These are phyloP conservation scores for Colletotrichum filicis DNA, from an alignment of 2,329 filamentous ascomycete species.

Conservation along the genomic window DNA sequence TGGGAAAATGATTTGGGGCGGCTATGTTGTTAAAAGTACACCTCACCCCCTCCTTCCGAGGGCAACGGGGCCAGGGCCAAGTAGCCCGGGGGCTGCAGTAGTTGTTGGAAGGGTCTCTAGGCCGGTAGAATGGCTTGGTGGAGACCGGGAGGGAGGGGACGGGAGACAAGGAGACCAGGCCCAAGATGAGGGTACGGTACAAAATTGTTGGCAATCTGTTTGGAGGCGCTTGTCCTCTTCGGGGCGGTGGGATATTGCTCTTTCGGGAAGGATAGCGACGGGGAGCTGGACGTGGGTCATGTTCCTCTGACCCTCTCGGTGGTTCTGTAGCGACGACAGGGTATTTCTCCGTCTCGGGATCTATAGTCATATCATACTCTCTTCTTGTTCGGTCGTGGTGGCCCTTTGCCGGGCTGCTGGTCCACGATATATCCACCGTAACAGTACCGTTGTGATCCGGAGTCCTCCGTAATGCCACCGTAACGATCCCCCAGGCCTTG, in stretches of 20 bases:
- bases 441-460: not conserved
- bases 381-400: constrained; percentile 17
- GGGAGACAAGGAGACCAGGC: not conserved
- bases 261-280: constrained; percentile 41
- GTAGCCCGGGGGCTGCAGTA: constrained; percentile 43
- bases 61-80: constrained; percentile 40
- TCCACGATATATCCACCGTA: constrained; percentile 18
- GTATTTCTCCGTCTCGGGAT: not conserved
- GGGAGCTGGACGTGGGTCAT: not conserved
- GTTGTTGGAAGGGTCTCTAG: constrained; percentile 3
- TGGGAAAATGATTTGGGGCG: constrained; percentile 44
- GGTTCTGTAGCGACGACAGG: constrained; percentile 24
- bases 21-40: constrained; percentile 56
- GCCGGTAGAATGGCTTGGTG: constrained; percentile 10
- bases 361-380: constrained; percentile 23
- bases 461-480: not conserved
- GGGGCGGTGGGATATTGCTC: constrained; percentile 44
- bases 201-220: constrained; percentile 21
- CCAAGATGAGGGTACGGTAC: not conserved
- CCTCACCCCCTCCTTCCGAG: constrained; percentile 45
- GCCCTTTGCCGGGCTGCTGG: not conserved
- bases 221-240: constrained; percentile 46
- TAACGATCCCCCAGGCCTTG: not conserved
- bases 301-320: constrained; percentile 3
- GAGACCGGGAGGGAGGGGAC: not conserved